Percentiles rank a stretch among this genome's conserved stretches.
These are phyloP conservation scores for Alloteropsis angusta DNA, from an alignment of 202 grass and related monocot species.

Conservation along the genomic window DNA sequence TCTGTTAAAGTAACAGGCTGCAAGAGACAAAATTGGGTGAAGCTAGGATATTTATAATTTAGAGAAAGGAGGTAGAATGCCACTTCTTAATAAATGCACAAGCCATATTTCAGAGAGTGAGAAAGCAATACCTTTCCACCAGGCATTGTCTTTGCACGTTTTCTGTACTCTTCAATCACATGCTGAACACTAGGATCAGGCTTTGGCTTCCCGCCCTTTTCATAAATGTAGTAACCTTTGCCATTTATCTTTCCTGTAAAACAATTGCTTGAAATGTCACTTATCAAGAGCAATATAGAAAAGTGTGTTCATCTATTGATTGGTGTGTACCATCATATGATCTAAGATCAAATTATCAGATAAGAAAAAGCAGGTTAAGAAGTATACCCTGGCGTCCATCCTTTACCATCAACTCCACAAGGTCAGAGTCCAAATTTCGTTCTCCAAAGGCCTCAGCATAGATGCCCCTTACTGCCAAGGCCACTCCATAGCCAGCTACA, in stretches of 20 bases:
- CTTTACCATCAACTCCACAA: slow-evolving; percentile 62
- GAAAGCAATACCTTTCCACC: slow-evolving; percentile 63
- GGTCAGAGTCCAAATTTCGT: slow-evolving; percentile 40
- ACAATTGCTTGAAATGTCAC: slow-evolving; percentile 10
- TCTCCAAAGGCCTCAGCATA: slow-evolving; percentile 58
- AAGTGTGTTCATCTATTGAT: not conserved
- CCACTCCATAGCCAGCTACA: slow-evolving; percentile 97
- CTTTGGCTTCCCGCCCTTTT: slow-evolving; percentile 91
- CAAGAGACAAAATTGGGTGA: slow-evolving; percentile 21
- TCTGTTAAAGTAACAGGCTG: slow-evolving; percentile 74
- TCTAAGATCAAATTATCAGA: slow-evolving; percentile 1
- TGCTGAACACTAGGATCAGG: slow-evolving; percentile 79
- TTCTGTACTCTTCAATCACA: slow-evolving; percentile 76
- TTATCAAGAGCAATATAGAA: slow-evolving; percentile 14
- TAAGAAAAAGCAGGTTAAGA: slow-evolving; percentile 24
- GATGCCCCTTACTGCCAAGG: slow-evolving; percentile 79
- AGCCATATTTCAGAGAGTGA: not conserved
- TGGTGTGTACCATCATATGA: slow-evolving; percentile 6
- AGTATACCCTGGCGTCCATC: slow-evolving; percentile 73
- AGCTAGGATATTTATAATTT: not conserved
- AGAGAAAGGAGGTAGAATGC: not conserved
- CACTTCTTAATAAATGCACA: slow-evolving; percentile 1
- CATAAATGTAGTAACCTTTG: slow-evolving; percentile 90
- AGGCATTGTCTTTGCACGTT: slow-evolving; percentile 40
- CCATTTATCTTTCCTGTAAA: slow-evolving; percentile 74